Percentiles rank a stretch among this genome's conserved stretches.
Conservation (phyloP, 805 yeast genomes). For the Wickerhamiella domercqiae region DNA sequence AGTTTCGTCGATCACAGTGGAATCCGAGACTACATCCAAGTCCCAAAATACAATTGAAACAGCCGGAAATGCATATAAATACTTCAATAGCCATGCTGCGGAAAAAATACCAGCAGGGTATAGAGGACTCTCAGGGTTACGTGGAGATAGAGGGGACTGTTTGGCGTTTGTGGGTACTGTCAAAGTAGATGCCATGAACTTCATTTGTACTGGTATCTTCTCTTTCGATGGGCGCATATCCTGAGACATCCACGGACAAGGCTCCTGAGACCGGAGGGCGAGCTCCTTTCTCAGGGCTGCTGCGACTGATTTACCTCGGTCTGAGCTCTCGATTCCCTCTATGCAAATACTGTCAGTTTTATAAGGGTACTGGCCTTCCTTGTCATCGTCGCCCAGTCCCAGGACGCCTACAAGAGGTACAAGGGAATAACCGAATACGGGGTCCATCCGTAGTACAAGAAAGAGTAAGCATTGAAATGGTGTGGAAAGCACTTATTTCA, state of each 20-base stretch:
- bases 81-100: conserved; percentile 39
- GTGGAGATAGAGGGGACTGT: conserved; percentile 31
- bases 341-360: background rate
- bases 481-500: too few species aligned
- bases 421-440: background rate
- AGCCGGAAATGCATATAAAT: conserved; percentile 33
- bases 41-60: conserved; percentile 33
- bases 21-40: conserved; percentile 18
- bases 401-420: conserved; percentile 3
- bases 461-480: too few species aligned
- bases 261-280: conserved; percentile 1
- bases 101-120: conserved; percentile 32
- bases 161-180: too few species aligned
- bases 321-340: too few species aligned
- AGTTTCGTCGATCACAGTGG: conserved; percentile 20
- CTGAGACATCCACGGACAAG: conserved; percentile 11
- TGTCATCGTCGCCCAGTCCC: conserved; percentile 2
- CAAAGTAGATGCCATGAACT: too few species aligned
- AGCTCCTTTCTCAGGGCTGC: conserved; percentile 1
- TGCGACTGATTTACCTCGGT: background rate
- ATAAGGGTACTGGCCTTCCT: background rate
- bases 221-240: too few species aligned
- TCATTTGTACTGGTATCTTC: too few species aligned
- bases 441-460: too few species aligned
- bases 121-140: conserved; percentile 26